Base-by-base conservation (phyloP, 2,329 filamentous ascomycete species). In the Sarocladium oryzae region DNA sequence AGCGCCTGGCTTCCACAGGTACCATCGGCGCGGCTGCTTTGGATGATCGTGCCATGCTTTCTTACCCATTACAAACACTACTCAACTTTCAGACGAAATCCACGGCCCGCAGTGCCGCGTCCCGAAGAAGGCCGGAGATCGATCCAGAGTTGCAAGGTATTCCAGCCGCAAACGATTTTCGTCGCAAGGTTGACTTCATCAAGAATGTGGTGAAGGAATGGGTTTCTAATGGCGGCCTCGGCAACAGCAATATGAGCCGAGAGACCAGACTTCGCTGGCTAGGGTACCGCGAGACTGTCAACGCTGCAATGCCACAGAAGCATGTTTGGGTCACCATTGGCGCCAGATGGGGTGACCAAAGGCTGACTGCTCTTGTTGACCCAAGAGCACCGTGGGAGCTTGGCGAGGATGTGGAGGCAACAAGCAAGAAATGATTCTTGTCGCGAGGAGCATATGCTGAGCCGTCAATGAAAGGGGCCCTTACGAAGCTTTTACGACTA, bases 111-210 rank as follows among this genome's bases (percentile, higher is more conserved):
- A 70, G 70, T 56, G 69, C 73, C 51, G 69, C 71, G 4, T 69
- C 74, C 11, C 74, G 79, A 21, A 76, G 74, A 55, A 75, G 81
- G 4, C 80, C 81, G 9, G 78, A 83, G 55, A 85, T 85, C 56
- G 73, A 77, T 43, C 72, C 77, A 0, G 77, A 79, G 61, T 67
- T 84, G 13, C 79, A 84, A 63, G 74, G 77, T 52, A 81, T 89
- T 52, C 84, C 87, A 0, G 76, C 79, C 18, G 84, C 85, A 36
- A 92, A 92, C 63, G 79, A 84, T 56, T 81, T 92, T 62, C 80
- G 84, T 30, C 76, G 75, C 58, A 92, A 92, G 71, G 77, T 92
- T 52, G 77, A 82, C 53, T 91, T 91, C 62, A 81, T 91, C 59
- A 76, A 78, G 57, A 69, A 76, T 49, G 77, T 89, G 15, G 76